phyloP scores from a whole-genome alignment of 2,329 filamentous ascomycete species.

The Exophiala sideris region DNA sequence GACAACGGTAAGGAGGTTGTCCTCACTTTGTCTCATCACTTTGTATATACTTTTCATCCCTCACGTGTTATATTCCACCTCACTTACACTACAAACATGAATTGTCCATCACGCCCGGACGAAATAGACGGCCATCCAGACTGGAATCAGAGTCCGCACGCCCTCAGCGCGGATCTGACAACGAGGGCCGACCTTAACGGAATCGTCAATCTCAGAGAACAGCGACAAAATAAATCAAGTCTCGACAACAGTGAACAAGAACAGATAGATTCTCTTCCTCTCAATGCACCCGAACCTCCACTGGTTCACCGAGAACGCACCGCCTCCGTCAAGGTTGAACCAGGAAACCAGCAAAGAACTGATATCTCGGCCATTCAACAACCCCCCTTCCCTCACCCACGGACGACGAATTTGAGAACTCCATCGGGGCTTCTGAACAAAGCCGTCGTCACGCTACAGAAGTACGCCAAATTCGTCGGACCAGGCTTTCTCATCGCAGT shows the following conservation, averaged over 20 bases:
- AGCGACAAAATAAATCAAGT: slow-evolving; percentile 39
- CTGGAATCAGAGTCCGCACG: slow-evolving; percentile 61
- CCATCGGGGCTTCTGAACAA: slow-evolving; percentile 10
- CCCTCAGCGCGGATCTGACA: slow-evolving; percentile 57
- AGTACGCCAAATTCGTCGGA: slow-evolving; percentile 45
- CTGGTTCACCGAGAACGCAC: neutral
- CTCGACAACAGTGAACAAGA: slow-evolving; percentile 16
- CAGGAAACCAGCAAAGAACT: slow-evolving; percentile 4
- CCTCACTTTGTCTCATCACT: no score
- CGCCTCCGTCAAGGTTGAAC: slow-evolving; percentile 15
- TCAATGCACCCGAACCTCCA: slow-evolving; percentile 5
- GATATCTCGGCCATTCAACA: slow-evolving; percentile 17
- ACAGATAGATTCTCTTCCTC: slow-evolving; percentile 3
- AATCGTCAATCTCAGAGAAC: slow-evolving; percentile 56
- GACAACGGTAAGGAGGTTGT: no score
- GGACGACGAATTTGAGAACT: neutral
- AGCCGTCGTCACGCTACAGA: slow-evolving; percentile 30
- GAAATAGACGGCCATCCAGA: slow-evolving; percentile 50
- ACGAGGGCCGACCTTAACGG: slow-evolving; percentile 61
- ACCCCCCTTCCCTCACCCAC: slow-evolving; percentile 5
- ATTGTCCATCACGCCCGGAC: slow-evolving; percentile 63
- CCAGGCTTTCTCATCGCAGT: slow-evolving; percentile 49
- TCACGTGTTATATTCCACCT: no score
- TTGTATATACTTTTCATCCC: no score
- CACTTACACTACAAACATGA: slow-evolving; percentile 46